phyloP scores from a whole-genome alignment of 1,284 basidiomycete genomes.

The Moesziomyces sp. region DNA sequence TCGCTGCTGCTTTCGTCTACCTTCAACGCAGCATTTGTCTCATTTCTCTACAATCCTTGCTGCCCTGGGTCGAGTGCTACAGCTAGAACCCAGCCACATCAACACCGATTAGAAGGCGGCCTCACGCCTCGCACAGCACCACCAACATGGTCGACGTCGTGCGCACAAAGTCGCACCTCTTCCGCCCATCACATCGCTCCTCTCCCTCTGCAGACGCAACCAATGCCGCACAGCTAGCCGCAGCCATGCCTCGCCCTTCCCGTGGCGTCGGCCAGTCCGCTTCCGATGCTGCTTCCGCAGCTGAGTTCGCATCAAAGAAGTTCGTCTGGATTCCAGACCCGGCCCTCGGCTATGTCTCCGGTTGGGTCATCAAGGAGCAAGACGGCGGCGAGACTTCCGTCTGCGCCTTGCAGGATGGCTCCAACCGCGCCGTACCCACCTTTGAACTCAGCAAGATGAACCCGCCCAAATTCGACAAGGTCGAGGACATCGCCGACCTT shows the following conservation, averaged over 20 bases:
- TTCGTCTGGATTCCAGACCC: slow-evolving; percentile 96
- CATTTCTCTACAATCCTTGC: too few species aligned
- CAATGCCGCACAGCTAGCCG: slow-evolving; percentile 48
- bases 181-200: slow-evolving; percentile 42
- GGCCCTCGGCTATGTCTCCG: slow-evolving; percentile 86
- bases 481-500: slow-evolving; percentile 97
- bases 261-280: slow-evolving; percentile 57
- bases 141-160: slow-evolving; percentile 48
- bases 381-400: slow-evolving; percentile 75
- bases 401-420: slow-evolving; percentile 73
- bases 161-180: slow-evolving; percentile 50
- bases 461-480: slow-evolving; percentile 96
- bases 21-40: too few species aligned
- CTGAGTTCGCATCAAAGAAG: slow-evolving; percentile 96
- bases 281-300: slow-evolving; percentile 71
- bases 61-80: too few species aligned
- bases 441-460: slow-evolving; percentile 72
- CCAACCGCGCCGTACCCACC: slow-evolving; percentile 55
- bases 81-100: not conserved
- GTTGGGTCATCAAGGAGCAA: slow-evolving; percentile 86
- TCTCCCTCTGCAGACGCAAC: slow-evolving; percentile 37
- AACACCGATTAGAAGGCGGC: not conserved
- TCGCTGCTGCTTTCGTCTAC: too few species aligned
- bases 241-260: slow-evolving; percentile 45
- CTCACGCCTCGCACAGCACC: not conserved